A percentile compares a stretch with the other conserved stretches of the same genome.
Conservation (phyloP, 257 asterid species). For the Solanum chmielewskii region DNA sequence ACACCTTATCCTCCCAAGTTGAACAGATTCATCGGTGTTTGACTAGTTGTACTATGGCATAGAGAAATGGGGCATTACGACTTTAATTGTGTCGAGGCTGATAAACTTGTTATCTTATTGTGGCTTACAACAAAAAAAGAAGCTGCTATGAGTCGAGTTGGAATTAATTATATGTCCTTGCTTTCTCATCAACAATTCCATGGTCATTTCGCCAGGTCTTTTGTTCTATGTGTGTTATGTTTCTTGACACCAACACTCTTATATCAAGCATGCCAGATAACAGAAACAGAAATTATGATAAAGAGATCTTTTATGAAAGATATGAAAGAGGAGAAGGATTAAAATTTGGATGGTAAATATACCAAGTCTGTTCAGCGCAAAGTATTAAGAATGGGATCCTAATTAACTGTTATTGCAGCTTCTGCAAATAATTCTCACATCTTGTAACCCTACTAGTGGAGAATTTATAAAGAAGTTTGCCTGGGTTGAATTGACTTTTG, state of each 20-base stretch:
- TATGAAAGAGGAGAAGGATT: neutral
- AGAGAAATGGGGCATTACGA: neutral
- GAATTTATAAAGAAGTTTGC: neutral
- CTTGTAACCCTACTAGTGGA: neutral
- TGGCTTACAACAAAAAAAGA: neutral
- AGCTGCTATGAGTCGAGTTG: neutral
- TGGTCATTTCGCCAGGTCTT: neutral
- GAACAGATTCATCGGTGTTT: neutral
- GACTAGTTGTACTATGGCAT: neutral
- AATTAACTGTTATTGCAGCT: neutral
- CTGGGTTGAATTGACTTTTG: neutral
- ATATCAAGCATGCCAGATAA: neutral
- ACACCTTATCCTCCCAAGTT: neutral
- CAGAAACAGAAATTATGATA: neutral
- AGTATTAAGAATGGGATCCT: neutral
- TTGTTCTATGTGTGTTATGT: neutral
- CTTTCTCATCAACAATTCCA: neutral
- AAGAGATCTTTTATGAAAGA: neutral
- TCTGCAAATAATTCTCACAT: neutral
- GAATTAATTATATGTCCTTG: neutral
- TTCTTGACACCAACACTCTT: neutral
- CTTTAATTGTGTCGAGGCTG: neutral
- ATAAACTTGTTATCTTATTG: neutral
- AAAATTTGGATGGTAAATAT: neutral
- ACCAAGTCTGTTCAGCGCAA: neutral